phyloP scores from a whole-genome alignment of 192 early-diverging fungal genomes.

The Linnemannia exigua region DNA sequence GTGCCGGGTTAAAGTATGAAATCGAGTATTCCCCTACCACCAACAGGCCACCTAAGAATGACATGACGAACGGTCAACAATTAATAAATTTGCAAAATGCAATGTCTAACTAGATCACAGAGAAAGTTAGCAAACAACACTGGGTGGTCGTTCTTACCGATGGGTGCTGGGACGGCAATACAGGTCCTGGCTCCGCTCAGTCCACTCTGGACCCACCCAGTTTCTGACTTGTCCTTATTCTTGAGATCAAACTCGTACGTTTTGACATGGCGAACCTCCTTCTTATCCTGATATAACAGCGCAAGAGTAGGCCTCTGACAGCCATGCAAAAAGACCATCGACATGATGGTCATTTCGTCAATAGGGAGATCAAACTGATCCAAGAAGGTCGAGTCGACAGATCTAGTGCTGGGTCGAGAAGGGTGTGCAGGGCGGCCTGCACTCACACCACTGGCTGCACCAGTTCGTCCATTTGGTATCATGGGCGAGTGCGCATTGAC shows the following conservation, averaged over 20 bases:
- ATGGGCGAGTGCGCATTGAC: slow-evolving; percentile 49
- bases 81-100: too few species aligned
- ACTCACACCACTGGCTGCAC: slow-evolving; percentile 6
- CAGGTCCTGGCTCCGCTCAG: slow-evolving; percentile 63
- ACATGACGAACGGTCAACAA: not conserved
- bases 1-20: slow-evolving; percentile 60
- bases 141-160: slow-evolving; percentile 17
- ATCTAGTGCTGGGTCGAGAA: slow-evolving; percentile 13
- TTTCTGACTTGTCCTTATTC: slow-evolving; percentile 57
- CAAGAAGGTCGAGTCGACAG: slow-evolving; percentile 14
- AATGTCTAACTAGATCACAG: too few species aligned
- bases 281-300: slow-evolving; percentile 71
- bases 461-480: slow-evolving; percentile 2
- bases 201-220: slow-evolving; percentile 58
- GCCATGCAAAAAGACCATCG: slow-evolving; percentile 64
- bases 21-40: slow-evolving; percentile 71
- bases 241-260: slow-evolving; percentile 69
- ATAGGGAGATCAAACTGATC: slow-evolving; percentile 40
- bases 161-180: slow-evolving; percentile 70
- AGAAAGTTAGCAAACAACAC: not conserved
- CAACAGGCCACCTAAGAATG: slow-evolving; percentile 63
- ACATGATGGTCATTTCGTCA: slow-evolving; percentile 67
- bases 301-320: slow-evolving; percentile 57
- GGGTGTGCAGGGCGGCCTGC: not conserved
- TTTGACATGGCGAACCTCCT: slow-evolving; percentile 66